phyloP scores from a whole-genome alignment of 1,284 basidiomycete species.

The Ustilago curta region DNA sequence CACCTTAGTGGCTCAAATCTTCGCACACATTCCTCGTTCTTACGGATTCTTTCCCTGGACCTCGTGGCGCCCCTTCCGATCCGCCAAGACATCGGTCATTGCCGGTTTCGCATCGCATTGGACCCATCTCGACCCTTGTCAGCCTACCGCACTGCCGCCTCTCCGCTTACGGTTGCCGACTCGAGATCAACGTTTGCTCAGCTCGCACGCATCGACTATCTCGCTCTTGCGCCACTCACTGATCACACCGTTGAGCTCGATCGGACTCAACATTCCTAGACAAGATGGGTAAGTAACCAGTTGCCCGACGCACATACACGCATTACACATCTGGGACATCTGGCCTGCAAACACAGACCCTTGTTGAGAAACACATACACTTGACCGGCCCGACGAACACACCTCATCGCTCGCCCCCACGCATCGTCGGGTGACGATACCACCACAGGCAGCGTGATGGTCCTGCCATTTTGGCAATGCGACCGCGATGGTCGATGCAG shows the following conservation, averaged over 20 bases:
- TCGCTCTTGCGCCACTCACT: not conserved
- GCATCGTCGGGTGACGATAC: not conserved
- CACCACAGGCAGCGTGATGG: constrained; percentile 2
- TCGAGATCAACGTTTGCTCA: not conserved
- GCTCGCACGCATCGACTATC: not conserved
- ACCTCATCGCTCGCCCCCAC: not conserved
- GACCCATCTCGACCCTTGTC: not conserved
- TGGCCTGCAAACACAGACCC: constrained; percentile 2
- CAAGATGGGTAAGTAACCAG: constrained; percentile 38
- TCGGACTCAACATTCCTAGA: constrained; percentile 9
- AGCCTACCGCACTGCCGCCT: constrained; percentile 10
- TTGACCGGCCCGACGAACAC: not conserved
- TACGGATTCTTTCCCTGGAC: not conserved
- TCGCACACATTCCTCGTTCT: constrained; percentile 10
- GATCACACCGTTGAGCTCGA: constrained; percentile 1
- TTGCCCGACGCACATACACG: not conserved
- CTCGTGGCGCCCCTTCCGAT: constrained; percentile 5
- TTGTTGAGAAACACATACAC: not conserved
- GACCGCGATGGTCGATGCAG: not conserved
- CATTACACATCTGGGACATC: not conserved
- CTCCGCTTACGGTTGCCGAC: constrained; percentile 12
- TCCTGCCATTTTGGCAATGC: not conserved
- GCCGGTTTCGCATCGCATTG: not conserved
- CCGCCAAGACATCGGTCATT: constrained; percentile 5
- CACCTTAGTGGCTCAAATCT: not conserved